Percentiles rank a stretch among this genome's conserved stretches.
phyloP scores from a whole-genome alignment of 2,329 filamentous ascomycete genomes.

The Aspergillus sp. region DNA sequence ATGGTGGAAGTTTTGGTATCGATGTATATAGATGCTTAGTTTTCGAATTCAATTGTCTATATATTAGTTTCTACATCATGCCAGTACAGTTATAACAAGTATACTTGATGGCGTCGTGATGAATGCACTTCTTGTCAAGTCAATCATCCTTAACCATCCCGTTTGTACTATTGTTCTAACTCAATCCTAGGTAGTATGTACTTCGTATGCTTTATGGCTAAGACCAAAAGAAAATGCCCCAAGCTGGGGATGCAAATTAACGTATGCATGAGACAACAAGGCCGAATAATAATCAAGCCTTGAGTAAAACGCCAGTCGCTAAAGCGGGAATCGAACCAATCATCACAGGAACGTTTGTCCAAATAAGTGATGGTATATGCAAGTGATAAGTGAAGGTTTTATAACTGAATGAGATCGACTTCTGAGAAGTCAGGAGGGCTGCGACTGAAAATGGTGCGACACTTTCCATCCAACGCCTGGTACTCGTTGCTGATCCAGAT shows the following conservation, averaged over 20 bases:
- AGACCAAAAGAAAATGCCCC: neutral
- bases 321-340: neutral
- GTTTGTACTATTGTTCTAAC: neutral
- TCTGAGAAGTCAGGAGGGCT: constrained; percentile 90
- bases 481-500: constrained; percentile 96
- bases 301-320: constrained; percentile 3
- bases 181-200: neutral
- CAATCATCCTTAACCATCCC: neutral
- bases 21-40: neutral
- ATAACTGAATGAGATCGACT: constrained; percentile 80
- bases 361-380: neutral
- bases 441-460: constrained; percentile 77
- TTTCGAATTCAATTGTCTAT: neutral
- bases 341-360: constrained; percentile 1
- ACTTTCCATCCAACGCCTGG: constrained; percentile 80
- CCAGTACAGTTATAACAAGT: too few relatives aligned
- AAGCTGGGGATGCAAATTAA: neutral
- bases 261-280: neutral
- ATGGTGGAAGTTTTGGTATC: neutral
- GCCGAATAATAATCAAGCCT: neutral
- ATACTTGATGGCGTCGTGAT: neutral
- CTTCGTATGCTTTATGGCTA: neutral
- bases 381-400: constrained; percentile 6
- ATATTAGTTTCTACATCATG: neutral
- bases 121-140: neutral